Evolutionary conservation across 331 rosid genomes (phyloP), one percentile per base, ranked within the genome.

Genomic region (Acacia pycnantha): DNA sequence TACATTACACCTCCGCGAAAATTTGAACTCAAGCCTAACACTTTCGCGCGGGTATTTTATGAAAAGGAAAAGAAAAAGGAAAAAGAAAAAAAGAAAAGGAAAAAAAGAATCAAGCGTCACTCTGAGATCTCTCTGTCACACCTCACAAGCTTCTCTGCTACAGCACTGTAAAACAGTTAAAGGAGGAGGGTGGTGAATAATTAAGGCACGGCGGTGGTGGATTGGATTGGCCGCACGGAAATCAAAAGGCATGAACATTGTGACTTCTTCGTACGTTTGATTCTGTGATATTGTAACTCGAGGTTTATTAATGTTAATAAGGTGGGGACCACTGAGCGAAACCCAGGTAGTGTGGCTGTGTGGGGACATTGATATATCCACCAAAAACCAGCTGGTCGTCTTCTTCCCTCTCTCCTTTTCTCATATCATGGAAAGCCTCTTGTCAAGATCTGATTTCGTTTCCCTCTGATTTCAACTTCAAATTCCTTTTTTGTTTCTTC

Each of bases 371-470:
- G 44, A 26, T 40, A 29, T 40, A 76, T 88, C 16, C 78, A 82
- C 90, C 58, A 22, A 44, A 73, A 90, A 9, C 86, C 92, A 95
- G 97, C 95, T 91, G 91, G 84, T 85, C 74, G 62, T 71, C 82
- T 8, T 48, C 26, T n/a, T 56, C 62, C 27, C 62, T 5, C 18
- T 22, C 5, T 1, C 24, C 5, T 73, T 43, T 68, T 82, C 83
- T 59, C 76, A 29, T 79, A 73, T 68, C 84, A 40, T 74, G 50
- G 87, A 81, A 76, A 74, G 72, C 83, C 80, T 82, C 84, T 74
- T 83, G 84, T 59, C 94, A 84, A 95, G 99, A 95, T 95, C 98
- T 95, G 87, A 77, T 76, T 82, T 79, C 78, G 5, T 58, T 64
- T 66, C 70, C 86, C 81, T 80, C 81, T 78, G 61, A 44, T 70